Conservation (phyloP, 768 basidiomycete species). For the Hypsizygus marmoreus region DNA sequence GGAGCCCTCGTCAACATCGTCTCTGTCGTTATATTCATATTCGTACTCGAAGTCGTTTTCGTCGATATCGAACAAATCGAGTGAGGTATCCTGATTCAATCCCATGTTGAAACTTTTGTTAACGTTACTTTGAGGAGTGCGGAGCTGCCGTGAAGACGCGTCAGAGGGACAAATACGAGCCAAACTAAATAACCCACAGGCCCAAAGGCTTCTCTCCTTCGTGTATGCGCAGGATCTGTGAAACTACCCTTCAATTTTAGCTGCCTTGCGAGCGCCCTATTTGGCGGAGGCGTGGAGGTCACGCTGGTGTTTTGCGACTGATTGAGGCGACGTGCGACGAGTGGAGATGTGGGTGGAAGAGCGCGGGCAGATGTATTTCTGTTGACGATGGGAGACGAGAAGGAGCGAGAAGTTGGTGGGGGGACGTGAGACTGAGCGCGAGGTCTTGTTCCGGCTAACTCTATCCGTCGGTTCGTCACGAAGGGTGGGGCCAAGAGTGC, state of each 20-base stretch:
- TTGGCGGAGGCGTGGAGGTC: constrained; percentile 70
- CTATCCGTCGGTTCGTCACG: constrained; percentile 41
- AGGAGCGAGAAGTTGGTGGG: constrained; percentile 30
- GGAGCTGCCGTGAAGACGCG: constrained; percentile 25
- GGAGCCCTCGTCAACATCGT: constrained; percentile 38
- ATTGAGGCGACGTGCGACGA: constrained; percentile 35
- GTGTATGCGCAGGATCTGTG: constrained; percentile 66
- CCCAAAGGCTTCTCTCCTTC: constrained; percentile 46
- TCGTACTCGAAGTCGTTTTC: constrained; percentile 66
- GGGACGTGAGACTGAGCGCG: constrained; percentile 61
- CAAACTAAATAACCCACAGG: constrained; percentile 28
- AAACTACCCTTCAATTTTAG: constrained; percentile 69
- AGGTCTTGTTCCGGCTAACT: constrained; percentile 40
- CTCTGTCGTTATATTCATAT: constrained; percentile 35
- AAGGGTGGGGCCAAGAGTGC: constrained; percentile 63
- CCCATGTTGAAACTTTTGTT: constrained; percentile 32
- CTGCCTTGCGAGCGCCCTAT: constrained; percentile 52
- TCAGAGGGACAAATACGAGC: constrained; percentile 28
- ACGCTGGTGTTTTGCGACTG: constrained; percentile 34
- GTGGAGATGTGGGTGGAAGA: constrained; percentile 31
- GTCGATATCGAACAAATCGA: constrained; percentile 73
- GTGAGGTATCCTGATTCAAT: constrained; percentile 42
- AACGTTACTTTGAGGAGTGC: constrained; percentile 30
- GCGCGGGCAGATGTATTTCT: constrained; percentile 21
- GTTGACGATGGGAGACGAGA: constrained; percentile 39